Evolutionary conservation across 306 rosid species (phyloP), one percentile per base, ranked within the genome.

Genomic region (Castanea sativa): DNA sequence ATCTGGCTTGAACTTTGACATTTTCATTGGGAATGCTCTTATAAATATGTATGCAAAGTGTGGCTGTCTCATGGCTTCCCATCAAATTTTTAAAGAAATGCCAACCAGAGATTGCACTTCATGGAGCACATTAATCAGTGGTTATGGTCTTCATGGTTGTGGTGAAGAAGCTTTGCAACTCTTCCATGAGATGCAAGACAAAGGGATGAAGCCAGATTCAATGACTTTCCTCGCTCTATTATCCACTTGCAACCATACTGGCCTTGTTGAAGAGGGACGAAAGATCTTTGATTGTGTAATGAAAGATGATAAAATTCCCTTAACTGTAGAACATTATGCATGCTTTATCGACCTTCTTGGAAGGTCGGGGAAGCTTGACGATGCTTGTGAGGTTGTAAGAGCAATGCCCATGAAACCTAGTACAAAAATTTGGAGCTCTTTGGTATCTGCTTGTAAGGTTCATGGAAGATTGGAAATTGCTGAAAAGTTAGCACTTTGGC

Each of bases 21-120:
- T 78, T 85, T 85, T 52, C 75, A 83, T 88, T 25, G 86, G 90
- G 0, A 91, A 91, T 74, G 88, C 93, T 25, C 91, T 91, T 30
- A 83, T 86, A 51, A 79, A 89, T 41, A 88, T 91, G 97, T 91
- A 91, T 80, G 93, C 92, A 27, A 88, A 91, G 78, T 89, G 91
- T 73, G 91, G 97, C 57, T 82, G 78, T 79, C 61, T 91, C 21
- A 64, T 74, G 18, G 82, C 77, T 76, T 85, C 92, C 15, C 73
- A 0, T 29, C 82, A 85, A 79, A 59, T 83, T 56, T 89, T 91
- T 82, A 73, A 55, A 49, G 92, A 89, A 83, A 89, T 82, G 89
- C 83, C 80, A 0, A 82, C 29, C 38, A 85, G 41, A 85, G 97
- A 88, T 79, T 83, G 67, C n/a, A 69, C 87, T 80, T 83, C 97